Percentiles rank a stretch among this genome's conserved stretches.
These are phyloP conservation scores for Gigaspora rosea DNA, from an alignment of 192 early-diverging fungal genomes.

Conservation along the genomic window DNA sequence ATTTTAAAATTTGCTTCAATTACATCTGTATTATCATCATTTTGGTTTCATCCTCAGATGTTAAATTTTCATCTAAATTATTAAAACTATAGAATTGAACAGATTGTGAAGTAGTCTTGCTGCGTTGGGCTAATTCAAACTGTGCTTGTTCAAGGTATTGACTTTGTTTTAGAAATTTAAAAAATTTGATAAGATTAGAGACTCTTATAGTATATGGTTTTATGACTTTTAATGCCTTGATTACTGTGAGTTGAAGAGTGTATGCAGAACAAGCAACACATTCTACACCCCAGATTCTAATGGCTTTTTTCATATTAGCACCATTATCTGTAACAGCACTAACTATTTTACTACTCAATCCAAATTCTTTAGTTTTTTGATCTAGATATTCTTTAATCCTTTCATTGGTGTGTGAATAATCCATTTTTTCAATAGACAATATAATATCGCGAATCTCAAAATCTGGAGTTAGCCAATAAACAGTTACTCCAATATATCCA, in stretches of 20 bases:
- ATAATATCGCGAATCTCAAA: slow-evolving; percentile 5
- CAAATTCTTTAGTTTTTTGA: neutral
- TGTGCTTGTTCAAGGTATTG: slow-evolving; percentile 6
- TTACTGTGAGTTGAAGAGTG: slow-evolving; percentile 20
- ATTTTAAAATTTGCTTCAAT: neutral
- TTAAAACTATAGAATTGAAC: neutral
- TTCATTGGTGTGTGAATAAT: slow-evolving; percentile 12
- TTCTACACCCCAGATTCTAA: slow-evolving; percentile 13
- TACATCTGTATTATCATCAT: neutral
- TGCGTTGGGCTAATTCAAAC: slow-evolving; percentile 5
- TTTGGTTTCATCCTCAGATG: neutral
- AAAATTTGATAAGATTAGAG: too few species aligned
- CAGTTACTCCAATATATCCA: slow-evolving; percentile 15
- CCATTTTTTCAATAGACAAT: slow-evolving; percentile 16
- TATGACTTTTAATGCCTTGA: neutral
- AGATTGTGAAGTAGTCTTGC: neutral
- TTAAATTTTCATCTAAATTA: neutral
- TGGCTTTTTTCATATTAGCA: slow-evolving; percentile 13
- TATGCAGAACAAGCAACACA: neutral
- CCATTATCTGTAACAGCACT: slow-evolving; percentile 10
- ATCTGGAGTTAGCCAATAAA: slow-evolving; percentile 19
- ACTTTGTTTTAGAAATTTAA: slow-evolving; percentile 5
- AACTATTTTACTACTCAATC: slow-evolving; percentile 17
- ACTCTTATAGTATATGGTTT: slow-evolving; percentile 2
- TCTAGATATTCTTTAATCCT: neutral